Conservation (phyloP, 345 rosid species). For the Anacardium occidentale region DNA sequence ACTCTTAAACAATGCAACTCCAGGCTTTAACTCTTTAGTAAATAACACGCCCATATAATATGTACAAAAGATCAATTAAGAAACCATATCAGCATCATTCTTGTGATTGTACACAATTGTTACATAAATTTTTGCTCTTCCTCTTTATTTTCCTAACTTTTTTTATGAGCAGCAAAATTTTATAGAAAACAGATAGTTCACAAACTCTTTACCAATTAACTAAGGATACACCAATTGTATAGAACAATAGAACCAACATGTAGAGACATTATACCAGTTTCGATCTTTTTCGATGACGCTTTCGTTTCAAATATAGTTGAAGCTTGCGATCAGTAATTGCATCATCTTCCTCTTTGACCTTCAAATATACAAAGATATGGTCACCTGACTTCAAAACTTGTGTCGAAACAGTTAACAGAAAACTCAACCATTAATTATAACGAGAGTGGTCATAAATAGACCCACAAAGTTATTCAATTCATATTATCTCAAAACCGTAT, state of each 20-base stretch:
- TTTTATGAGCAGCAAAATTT: not conserved
- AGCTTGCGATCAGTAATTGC: conserved; percentile 69
- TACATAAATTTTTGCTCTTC: not conserved
- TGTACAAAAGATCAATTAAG: not conserved
- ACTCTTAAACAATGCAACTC: not conserved
- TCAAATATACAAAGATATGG: conserved; percentile 22
- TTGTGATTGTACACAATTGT: not conserved
- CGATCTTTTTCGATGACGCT: conserved; percentile 52
- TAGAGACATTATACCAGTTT: conserved; percentile 54
- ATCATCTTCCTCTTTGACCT: conserved; percentile 99
- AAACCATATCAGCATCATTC: not conserved
- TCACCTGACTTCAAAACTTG: conserved; percentile 6
- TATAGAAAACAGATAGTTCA: not conserved
- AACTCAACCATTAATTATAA: conserved; percentile 16
- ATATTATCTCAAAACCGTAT: too few relatives aligned
- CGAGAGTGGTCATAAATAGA: conserved; percentile 18
- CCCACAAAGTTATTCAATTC: too few relatives aligned
- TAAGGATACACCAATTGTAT: not conserved
- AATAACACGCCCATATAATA: not conserved
- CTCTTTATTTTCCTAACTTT: too few relatives aligned
- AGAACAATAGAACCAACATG: conserved; percentile 10
- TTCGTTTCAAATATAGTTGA: conserved; percentile 73
- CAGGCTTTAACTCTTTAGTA: not conserved
- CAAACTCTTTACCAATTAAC: not conserved
- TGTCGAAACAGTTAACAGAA: conserved; percentile 9